Conservation (phyloP, 441 rosid species). For the Erodium moschatum region DNA sequence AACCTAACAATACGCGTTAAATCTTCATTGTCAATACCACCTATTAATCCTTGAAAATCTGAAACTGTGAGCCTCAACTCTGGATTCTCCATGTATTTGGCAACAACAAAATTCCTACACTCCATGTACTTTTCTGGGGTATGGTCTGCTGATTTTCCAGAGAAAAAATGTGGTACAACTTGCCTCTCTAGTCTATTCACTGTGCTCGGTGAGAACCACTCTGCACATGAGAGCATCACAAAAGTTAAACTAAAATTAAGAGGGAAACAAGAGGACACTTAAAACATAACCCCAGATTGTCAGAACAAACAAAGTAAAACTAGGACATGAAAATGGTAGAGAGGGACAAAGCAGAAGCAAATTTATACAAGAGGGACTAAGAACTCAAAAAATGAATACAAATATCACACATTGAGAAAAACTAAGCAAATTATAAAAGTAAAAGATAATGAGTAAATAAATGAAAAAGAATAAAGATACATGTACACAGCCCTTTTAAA, state of each 20-base stretch:
- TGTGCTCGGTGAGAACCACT: conserved; percentile 77
- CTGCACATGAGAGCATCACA: conserved; percentile 31
- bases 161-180: conserved; percentile 91
- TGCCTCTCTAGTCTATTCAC: conserved; percentile 90
- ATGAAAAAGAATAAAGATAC: not conserved
- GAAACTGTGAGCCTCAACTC: conserved; percentile 54
- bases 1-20: conserved; percentile 70
- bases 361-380: not conserved
- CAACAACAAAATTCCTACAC: conserved; percentile 73
- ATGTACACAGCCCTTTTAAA: not conserved
- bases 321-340: not conserved
- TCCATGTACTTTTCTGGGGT: conserved; percentile 81
- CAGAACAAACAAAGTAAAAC: not conserved
- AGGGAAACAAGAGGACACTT: not conserved
- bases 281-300: not conserved
- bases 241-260: conserved; percentile 11
- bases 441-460: not conserved
- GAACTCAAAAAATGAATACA: not conserved
- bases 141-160: conserved; percentile 72
- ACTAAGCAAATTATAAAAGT: not conserved
- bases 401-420: not conserved
- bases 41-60: conserved; percentile 57
- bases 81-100: conserved; percentile 75
- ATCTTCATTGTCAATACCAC: conserved; percentile 58
- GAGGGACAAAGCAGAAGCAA: not conserved